Conservation (phyloP, 257 asterid species). For the Gentiana macrophylla region DNA sequence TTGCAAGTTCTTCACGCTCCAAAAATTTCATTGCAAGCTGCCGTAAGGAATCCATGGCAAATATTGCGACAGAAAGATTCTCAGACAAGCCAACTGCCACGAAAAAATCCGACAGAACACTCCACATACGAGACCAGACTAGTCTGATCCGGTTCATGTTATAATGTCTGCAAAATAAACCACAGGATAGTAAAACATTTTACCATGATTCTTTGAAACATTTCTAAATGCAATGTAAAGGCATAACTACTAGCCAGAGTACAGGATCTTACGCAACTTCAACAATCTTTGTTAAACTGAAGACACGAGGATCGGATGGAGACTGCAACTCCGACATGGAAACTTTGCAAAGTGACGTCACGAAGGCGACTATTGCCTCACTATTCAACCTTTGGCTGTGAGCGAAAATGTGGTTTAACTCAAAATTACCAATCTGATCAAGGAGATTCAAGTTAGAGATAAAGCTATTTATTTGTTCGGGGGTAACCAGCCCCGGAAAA, state of each 20-base stretch:
- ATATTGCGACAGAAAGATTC: slow-evolving; percentile 93
- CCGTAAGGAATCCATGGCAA: slow-evolving; percentile 96
- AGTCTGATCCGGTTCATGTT: slow-evolving; percentile 97
- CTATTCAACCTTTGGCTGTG: slow-evolving; percentile 98
- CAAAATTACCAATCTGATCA: slow-evolving; percentile 95
- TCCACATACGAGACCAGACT: slow-evolving; percentile 99
- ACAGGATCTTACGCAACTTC: slow-evolving; percentile 99
- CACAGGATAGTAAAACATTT: slow-evolving; percentile 4
- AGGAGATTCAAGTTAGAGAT: slow-evolving; percentile 87
- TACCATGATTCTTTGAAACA: background rate
- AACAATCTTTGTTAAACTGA: slow-evolving; percentile 96
- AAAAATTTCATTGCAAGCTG: slow-evolving; percentile 97
- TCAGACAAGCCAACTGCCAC: slow-evolving; percentile 96
- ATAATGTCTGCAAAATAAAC: slow-evolving; percentile 75
- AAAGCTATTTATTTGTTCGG: slow-evolving; percentile 84
- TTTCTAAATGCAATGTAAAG: slow-evolving; percentile 1
- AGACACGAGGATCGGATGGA: slow-evolving; percentile 98
- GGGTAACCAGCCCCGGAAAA: slow-evolving; percentile 66
- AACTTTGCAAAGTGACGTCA: slow-evolving; percentile 87
- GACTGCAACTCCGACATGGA: slow-evolving; percentile 97
- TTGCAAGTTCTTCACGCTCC: slow-evolving; percentile 98
- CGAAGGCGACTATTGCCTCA: slow-evolving; percentile 95
- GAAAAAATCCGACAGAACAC: slow-evolving; percentile 87
- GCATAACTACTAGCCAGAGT: slow-evolving; percentile 7
- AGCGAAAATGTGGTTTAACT: slow-evolving; percentile 94